Conservation (phyloP, 2,329 filamentous ascomycete genomes). For the Diaporthe nobilis region DNA sequence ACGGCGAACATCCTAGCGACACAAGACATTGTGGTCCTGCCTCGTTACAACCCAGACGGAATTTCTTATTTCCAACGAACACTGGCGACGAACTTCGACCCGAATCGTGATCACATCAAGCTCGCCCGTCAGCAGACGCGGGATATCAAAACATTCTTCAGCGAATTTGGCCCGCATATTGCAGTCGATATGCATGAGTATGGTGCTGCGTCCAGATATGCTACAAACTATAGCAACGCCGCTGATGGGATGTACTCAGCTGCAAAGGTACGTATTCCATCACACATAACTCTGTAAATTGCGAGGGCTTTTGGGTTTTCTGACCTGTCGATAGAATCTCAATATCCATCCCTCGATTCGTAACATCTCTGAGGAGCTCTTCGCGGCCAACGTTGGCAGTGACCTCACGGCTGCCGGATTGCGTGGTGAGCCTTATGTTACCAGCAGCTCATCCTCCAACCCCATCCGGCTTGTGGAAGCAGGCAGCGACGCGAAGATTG, state of each 20-base stretch:
- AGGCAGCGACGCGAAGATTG: not conserved
- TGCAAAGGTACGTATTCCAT: not conserved
- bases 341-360: slow-evolving; percentile 13
- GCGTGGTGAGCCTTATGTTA: slow-evolving; percentile 14
- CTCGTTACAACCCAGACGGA: slow-evolving; percentile 10
- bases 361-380: not conserved
- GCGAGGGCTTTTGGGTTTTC: rapidly evolving
- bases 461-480: slow-evolving; percentile 10
- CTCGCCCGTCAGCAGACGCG: slow-evolving; percentile 10
- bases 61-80: slow-evolving; percentile 12
- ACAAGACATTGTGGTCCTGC: slow-evolving; percentile 14
- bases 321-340: not conserved
- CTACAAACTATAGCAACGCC: slow-evolving; percentile 12
- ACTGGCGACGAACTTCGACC: slow-evolving; percentile 6
- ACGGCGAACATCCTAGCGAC: not conserved
- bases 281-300: too few relatives aligned
- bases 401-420: slow-evolving; percentile 6
- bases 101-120: slow-evolving; percentile 15
- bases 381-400: not conserved
- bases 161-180: not conserved
- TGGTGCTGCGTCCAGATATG: not conserved
- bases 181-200: slow-evolving; percentile 17
- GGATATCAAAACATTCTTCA: not conserved
- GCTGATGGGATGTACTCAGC: slow-evolving; percentile 15
- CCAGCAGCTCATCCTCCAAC: not conserved